These are phyloP conservation scores for Ceratocystis variospora DNA, from an alignment of 2,329 filamentous ascomycete species.

Conservation along the genomic window DNA sequence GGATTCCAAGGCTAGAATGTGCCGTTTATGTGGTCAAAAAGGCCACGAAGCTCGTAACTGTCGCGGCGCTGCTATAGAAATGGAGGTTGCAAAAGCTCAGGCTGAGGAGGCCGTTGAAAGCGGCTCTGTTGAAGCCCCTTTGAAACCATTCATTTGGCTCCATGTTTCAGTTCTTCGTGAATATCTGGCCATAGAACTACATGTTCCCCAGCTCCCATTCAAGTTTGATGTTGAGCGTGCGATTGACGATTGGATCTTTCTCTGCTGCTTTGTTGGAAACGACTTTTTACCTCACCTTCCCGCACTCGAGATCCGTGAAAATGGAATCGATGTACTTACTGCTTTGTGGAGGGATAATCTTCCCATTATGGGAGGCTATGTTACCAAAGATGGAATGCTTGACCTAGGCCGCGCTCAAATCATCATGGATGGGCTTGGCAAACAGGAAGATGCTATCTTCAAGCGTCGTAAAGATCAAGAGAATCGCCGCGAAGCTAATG, in stretches of 20 bases:
- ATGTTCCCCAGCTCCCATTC: slow-evolving; percentile 70
- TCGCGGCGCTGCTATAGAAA: slow-evolving; percentile 70
- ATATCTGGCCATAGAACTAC: slow-evolving; percentile 81
- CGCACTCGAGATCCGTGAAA: slow-evolving; percentile 92
- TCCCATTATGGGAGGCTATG: slow-evolving; percentile 81
- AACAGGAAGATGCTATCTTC: slow-evolving; percentile 90
- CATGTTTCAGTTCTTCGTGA: slow-evolving; percentile 85
- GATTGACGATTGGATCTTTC: slow-evolving; percentile 96
- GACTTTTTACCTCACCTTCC: slow-evolving; percentile 95
- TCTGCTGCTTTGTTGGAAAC: slow-evolving; percentile 98
- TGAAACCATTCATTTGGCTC: slow-evolving; percentile 97
- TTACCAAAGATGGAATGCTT: slow-evolving; percentile 89
- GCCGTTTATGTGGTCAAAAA: slow-evolving; percentile 79
- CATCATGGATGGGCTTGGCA: slow-evolving; percentile 77
- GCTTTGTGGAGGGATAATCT: slow-evolving; percentile 95
- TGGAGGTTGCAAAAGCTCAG: slow-evolving; percentile 24
- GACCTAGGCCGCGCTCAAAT: slow-evolving; percentile 75
- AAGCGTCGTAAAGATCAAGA: slow-evolving; percentile 73
- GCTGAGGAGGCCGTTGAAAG: slow-evolving; percentile 24
- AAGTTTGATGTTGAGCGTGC: slow-evolving; percentile 86
- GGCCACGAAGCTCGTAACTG: slow-evolving; percentile 85
- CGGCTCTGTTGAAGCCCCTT: slow-evolving; percentile 28
- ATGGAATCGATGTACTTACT: slow-evolving; percentile 90
- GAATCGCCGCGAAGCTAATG: slow-evolving; percentile 65
- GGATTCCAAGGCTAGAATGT: slow-evolving; percentile 67